Evolutionary conservation across 345 rosid genomes (phyloP).

Genomic region (Salix viminalis): DNA sequence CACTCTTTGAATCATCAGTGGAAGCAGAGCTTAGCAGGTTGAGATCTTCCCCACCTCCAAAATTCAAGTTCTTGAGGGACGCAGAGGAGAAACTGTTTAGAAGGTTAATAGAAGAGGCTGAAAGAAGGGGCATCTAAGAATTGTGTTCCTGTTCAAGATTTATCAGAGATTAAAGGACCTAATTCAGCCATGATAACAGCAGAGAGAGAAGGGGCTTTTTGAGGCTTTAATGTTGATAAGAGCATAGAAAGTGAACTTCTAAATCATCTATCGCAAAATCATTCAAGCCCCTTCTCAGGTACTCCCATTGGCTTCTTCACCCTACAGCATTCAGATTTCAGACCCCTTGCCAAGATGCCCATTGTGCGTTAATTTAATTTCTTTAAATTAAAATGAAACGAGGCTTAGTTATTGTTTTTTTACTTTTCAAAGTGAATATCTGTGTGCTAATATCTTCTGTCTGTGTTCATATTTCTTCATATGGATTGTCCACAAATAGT

Average conservation of each 20-base stretch:
- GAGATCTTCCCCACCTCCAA: slow-evolving; percentile 82
- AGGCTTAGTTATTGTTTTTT: slow-evolving; percentile 16
- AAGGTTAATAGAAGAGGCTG: slow-evolving; percentile 59
- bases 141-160: slow-evolving; percentile 24
- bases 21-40: slow-evolving; percentile 51
- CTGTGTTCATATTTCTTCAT: neutral
- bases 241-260: slow-evolving; percentile 35
- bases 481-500: neutral
- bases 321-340: slow-evolving; percentile 40
- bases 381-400: slow-evolving; percentile 10
- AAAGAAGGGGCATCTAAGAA: slow-evolving; percentile 26
- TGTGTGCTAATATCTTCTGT: slow-evolving; percentile 4
- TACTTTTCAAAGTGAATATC: slow-evolving; percentile 2
- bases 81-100: slow-evolving; percentile 78
- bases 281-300: slow-evolving; percentile 57
- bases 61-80: slow-evolving; percentile 87
- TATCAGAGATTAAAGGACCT: slow-evolving; percentile 16
- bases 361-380: slow-evolving; percentile 18
- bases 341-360: slow-evolving; percentile 34
- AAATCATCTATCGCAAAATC: slow-evolving; percentile 32
- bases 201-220: slow-evolving; percentile 44
- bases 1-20: slow-evolving; percentile 65
- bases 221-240: slow-evolving; percentile 48
- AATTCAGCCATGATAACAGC: slow-evolving; percentile 5
- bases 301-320: slow-evolving; percentile 57